These are phyloP conservation scores for Diaporthe sp. DNA, from an alignment of 2,329 filamentous ascomycete species.

Conservation along the genomic window DNA sequence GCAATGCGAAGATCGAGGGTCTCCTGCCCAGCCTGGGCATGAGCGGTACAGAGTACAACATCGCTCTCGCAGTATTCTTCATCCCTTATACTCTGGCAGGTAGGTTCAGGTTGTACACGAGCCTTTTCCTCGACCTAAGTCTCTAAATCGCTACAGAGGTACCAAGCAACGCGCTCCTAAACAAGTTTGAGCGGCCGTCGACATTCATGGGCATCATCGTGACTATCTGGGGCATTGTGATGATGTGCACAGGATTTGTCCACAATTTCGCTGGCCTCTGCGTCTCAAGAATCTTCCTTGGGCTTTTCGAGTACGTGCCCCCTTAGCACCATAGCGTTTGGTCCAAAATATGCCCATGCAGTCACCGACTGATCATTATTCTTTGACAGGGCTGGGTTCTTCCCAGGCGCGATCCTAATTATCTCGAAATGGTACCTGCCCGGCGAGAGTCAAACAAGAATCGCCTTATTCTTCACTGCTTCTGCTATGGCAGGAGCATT, in stretches of 20 bases:
- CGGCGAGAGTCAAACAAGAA: conserved; percentile 63
- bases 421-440: conserved; percentile 65
- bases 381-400: conserved; percentile 54
- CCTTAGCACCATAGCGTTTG: not conserved
- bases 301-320: conserved; percentile 54
- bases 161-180: conserved; percentile 59
- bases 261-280: conserved; percentile 56
- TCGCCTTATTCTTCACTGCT: conserved; percentile 59
- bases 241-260: conserved; percentile 62
- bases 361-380: not conserved
- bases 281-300: conserved; percentile 59
- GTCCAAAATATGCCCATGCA: not conserved
- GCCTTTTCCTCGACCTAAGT: too few relatives aligned
- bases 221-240: conserved; percentile 61
- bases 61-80: conserved; percentile 56
- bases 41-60: conserved; percentile 58
- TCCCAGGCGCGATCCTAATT: conserved; percentile 59
- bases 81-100: conserved; percentile 55
- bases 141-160: conserved; percentile 45
- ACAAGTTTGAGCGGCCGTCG: conserved; percentile 53
- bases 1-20: conserved; percentile 62
- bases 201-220: conserved; percentile 56
- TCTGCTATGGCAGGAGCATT: conserved; percentile 59
- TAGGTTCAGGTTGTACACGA: not conserved
- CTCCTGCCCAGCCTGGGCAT: conserved; percentile 59